phyloP scores from a whole-genome alignment of 2,329 filamentous ascomycete species.

The Cordyceps tenuipes region DNA sequence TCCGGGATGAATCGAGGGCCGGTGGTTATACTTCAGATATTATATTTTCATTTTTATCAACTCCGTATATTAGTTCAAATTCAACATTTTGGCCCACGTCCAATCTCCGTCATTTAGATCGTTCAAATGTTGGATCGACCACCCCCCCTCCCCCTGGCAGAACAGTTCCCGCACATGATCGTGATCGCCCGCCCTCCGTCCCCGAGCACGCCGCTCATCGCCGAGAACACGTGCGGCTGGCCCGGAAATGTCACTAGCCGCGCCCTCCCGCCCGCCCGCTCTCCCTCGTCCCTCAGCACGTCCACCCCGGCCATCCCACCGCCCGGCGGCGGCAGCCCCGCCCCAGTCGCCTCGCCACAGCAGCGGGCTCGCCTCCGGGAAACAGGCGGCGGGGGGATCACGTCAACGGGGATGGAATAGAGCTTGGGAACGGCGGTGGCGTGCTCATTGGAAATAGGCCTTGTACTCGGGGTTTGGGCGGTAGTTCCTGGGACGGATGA shows the following conservation, averaged over 20 bases:
- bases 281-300: constrained; percentile 46
- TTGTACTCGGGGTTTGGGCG: constrained; percentile 1
- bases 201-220: constrained; percentile 47
- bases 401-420: not conserved
- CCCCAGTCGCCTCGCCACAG: constrained; percentile 10
- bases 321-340: constrained; percentile 26
- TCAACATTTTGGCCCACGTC: too few relatives aligned
- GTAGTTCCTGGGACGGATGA: constrained; percentile 12
- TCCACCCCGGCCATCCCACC: constrained; percentile 49
- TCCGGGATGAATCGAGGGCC: too few relatives aligned
- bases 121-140: not conserved
- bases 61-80: too few relatives aligned
- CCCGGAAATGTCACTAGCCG: constrained; percentile 43
- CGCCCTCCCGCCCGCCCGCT: constrained; percentile 37
- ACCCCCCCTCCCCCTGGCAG: not conserved
- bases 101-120: too few relatives aligned
- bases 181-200: constrained; percentile 44
- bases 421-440: not conserved
- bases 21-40: too few relatives aligned
- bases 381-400: not conserved
- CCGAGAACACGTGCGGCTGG: constrained; percentile 50
- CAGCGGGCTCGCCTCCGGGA: constrained; percentile 40
- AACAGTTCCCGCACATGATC: constrained; percentile 21
- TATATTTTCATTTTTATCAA: too few relatives aligned
- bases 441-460: not conserved